phyloP scores from a whole-genome alignment of 1,139 yeast genomes.

The Scheffersomyces insectosa region DNA sequence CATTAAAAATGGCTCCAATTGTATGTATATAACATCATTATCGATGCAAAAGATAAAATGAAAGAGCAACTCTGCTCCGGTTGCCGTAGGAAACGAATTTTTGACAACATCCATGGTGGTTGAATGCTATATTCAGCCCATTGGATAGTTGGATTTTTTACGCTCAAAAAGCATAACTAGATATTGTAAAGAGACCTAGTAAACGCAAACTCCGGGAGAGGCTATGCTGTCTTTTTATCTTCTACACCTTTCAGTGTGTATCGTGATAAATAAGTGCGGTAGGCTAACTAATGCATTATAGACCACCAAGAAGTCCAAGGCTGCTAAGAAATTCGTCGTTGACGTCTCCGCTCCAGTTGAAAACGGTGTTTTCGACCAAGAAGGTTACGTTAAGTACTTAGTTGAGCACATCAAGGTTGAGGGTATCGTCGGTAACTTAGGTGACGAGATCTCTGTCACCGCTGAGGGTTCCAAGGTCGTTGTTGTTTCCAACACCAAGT shows the following conservation, averaged over 20 bases:
- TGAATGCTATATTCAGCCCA: background rate
- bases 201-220: constrained; percentile 36
- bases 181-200: constrained; percentile 11
- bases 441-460: constrained; percentile 88
- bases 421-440: constrained; percentile 94
- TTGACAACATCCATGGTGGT: background rate
- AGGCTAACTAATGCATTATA: constrained; percentile 52
- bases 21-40: constrained; percentile 53
- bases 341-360: constrained; percentile 98
- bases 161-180: constrained; percentile 4
- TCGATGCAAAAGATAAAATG: background rate
- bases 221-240: constrained; percentile 57
- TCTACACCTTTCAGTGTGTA: constrained; percentile 21
- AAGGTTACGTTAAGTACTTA: constrained; percentile 96
- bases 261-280: constrained; percentile 51
- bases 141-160: constrained; percentile 1
- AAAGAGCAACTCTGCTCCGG: background rate
- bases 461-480: constrained; percentile 84
- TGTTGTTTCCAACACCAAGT: constrained; percentile 87
- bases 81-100: background rate
- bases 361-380: constrained; percentile 96
- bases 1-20: constrained; percentile 78
- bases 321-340: constrained; percentile 90
- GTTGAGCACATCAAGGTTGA: constrained; percentile 99
- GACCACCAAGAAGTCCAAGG: constrained; percentile 78